These are phyloP conservation scores for Clarireedia hainanense DNA, from an alignment of 2,329 filamentous ascomycete species.

Conservation along the genomic window DNA sequence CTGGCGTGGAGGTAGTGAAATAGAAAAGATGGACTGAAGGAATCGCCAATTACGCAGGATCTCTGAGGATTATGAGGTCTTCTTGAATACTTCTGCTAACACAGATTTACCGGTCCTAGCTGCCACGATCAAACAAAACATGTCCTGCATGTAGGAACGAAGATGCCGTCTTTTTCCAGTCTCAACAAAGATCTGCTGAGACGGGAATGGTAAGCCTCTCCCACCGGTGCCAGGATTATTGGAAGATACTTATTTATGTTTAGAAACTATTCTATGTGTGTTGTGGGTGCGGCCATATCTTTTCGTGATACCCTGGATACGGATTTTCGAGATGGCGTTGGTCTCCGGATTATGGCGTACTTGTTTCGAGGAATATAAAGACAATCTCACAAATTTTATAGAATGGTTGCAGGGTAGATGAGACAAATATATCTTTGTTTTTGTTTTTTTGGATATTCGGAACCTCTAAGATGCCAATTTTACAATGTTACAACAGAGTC, in stretches of 20 bases:
- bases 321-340: constrained; percentile 4
- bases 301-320: constrained; percentile 38
- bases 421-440: background rate
- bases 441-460: background rate
- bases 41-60: background rate
- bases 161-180: constrained; percentile 98
- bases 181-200: constrained; percentile 90
- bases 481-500: background rate
- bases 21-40: constrained; percentile 5
- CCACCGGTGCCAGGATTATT: background rate
- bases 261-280: constrained; percentile 93
- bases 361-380: constrained; percentile 11
- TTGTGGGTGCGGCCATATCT: constrained; percentile 87
- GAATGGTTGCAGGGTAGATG: background rate
- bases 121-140: constrained; percentile 78
- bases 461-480: constrained; percentile 4
- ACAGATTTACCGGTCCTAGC: constrained; percentile 49
- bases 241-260: constrained; percentile 9
- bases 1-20: background rate
- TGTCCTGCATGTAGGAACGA: constrained; percentile 80
- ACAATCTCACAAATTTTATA: background rate
- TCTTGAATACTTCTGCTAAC: constrained; percentile 29
- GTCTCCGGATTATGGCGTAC: constrained; percentile 1
- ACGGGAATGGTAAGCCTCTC: constrained; percentile 82
- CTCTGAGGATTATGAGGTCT: constrained; percentile 4